These are phyloP conservation scores for Geum urbanum DNA, from an alignment of 306 rosid species.

Conservation along the genomic window DNA sequence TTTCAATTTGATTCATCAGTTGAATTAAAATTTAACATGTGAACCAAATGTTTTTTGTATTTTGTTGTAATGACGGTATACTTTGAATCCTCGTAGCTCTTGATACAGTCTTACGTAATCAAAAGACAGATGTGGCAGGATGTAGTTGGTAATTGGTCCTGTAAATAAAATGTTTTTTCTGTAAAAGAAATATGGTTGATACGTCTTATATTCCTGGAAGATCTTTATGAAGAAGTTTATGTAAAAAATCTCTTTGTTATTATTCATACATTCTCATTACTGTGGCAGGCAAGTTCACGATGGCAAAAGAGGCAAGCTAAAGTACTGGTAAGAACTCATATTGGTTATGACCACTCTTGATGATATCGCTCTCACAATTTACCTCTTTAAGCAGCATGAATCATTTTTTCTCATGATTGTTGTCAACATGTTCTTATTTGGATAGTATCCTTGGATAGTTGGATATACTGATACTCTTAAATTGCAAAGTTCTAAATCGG, in stretches of 20 bases:
- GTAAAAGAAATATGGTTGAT: no score
- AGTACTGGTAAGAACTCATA: constrained; percentile 60
- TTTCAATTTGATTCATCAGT: background rate
- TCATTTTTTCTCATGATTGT: background rate
- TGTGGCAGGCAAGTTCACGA: constrained; percentile 74
- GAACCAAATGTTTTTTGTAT: background rate
- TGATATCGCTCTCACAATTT: background rate
- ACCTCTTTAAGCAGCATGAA: background rate
- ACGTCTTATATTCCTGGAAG: constrained; percentile 2
- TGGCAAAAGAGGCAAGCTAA: constrained; percentile 96
- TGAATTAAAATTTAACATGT: background rate
- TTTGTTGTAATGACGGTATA: no score
- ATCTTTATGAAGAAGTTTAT: constrained; percentile 8
- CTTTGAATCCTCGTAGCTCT: background rate
- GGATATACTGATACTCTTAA: background rate
- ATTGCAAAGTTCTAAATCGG: background rate
- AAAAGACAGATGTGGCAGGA: background rate
- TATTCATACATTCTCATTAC: constrained; percentile 13
- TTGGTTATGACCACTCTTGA: background rate
- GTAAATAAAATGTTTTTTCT: no score
- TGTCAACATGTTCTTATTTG: no score
- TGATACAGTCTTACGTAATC: background rate
- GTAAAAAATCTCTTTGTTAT: constrained; percentile 9
- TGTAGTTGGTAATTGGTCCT: background rate
- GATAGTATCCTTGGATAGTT: background rate